These are phyloP conservation scores for Populus tomentosa DNA, from an alignment of 441 rosid species.

Conservation along the genomic window DNA sequence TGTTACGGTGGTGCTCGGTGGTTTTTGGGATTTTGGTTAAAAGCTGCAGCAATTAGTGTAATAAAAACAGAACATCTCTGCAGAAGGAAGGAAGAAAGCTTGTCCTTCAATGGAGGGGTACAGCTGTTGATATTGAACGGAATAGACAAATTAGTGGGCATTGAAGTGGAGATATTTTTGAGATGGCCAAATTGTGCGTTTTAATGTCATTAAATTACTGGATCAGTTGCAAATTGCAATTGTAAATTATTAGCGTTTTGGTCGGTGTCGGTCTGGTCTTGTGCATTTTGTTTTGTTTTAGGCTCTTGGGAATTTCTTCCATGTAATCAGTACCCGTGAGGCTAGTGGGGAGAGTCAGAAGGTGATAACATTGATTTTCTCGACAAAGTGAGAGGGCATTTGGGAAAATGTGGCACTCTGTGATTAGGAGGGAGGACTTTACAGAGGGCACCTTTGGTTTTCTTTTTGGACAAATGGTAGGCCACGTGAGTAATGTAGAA, in stretches of 20 bases:
- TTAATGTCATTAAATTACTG: not conserved
- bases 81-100: not conserved
- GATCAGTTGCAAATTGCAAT: not conserved
- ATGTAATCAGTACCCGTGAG: not conserved
- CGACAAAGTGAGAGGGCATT: not conserved
- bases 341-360: not conserved
- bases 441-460: not conserved
- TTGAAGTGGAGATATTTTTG: not conserved
- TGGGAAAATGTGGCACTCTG: not conserved
- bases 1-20: not conserved
- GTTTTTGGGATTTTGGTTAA: not conserved
- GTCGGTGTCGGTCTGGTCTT: not conserved
- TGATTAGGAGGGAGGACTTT: not conserved
- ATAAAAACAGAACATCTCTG: not conserved
- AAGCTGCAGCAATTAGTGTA: not conserved
- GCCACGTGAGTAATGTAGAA: not conserved
- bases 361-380: not conserved
- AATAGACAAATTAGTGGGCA: not conserved
- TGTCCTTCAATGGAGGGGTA: not conserved
- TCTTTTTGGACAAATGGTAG: not conserved
- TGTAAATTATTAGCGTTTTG: not conserved
- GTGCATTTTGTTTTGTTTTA: not conserved
- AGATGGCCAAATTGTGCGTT: slow-evolving; percentile 14
- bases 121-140: not conserved
- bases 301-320: not conserved